Conservation (phyloP, 305 asterid species). For the Fraxinus greggii region DNA sequence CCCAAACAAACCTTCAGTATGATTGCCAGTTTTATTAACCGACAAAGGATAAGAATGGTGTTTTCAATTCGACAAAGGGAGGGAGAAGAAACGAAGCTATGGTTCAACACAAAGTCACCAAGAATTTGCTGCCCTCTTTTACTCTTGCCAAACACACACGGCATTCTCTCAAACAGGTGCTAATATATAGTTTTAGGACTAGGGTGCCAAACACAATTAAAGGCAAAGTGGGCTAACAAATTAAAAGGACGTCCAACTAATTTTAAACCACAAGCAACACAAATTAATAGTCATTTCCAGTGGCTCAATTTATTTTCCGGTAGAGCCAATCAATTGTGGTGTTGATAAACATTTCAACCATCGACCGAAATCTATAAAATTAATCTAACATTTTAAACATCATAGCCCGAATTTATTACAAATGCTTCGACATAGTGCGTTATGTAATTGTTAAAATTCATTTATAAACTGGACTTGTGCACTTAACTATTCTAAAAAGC, state of each 20-base stretch:
- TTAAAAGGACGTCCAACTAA: neutral
- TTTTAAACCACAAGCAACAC: neutral
- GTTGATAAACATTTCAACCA: neutral
- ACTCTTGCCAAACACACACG: too few species aligned
- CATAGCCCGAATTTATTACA: neutral
- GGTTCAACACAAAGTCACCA: too few species aligned
- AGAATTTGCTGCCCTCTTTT: too few species aligned
- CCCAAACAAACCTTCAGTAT: neutral
- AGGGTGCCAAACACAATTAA: too few species aligned
- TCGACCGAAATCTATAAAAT: too few species aligned
- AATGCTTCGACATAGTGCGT: neutral
- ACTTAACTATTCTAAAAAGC: neutral
- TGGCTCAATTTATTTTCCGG: too few species aligned
- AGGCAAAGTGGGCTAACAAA: neutral
- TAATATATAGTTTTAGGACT: too few species aligned
- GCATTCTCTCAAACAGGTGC: too few species aligned
- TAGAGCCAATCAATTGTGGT: neutral
- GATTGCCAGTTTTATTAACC: too few species aligned
- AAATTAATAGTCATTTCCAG: neutral
- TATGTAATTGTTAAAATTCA: neutral
- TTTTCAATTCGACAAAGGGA: too few species aligned
- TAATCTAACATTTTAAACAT: neutral
- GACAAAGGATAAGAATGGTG: too few species aligned
- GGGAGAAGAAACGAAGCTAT: too few species aligned
- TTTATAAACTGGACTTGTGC: neutral